Evolutionary conservation across 75 land plant species (phyloP).

Genomic region (Larix kaempferi): DNA sequence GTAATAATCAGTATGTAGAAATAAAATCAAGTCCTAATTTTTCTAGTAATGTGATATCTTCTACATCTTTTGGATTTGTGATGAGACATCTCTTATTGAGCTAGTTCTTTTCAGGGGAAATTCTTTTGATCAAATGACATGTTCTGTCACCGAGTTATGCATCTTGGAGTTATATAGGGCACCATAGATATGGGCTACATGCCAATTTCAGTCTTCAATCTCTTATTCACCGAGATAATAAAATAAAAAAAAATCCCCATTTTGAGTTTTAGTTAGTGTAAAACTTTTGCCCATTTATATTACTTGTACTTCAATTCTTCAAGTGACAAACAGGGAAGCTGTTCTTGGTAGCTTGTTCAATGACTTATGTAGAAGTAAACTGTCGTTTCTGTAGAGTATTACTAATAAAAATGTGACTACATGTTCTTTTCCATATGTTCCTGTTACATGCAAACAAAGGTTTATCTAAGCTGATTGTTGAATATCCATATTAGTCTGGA

Average conservation of each 20-base stretch:
- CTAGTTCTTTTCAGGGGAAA: not conserved
- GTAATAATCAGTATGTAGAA: not conserved
- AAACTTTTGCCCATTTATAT: not conserved
- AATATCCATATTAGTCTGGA: not conserved
- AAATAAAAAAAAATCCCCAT: not conserved
- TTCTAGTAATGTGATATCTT: not conserved
- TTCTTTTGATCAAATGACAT: not conserved
- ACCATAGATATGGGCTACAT: not conserved
- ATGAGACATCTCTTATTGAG: not conserved
- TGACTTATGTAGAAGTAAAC: not conserved
- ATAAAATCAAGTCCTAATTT: not conserved
- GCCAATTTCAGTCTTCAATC: not conserved
- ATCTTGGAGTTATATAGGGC: not conserved
- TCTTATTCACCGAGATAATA: not conserved
- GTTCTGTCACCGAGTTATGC: not conserved
- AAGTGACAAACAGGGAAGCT: not conserved
- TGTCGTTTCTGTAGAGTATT: not conserved
- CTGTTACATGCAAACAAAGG: not conserved
- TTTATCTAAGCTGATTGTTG: not conserved
- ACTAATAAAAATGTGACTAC: not conserved
- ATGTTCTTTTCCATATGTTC: too few relatives aligned
- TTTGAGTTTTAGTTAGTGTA: not conserved
- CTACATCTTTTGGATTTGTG: not conserved
- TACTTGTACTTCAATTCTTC: not conserved
- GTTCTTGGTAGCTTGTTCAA: not conserved